phyloP scores from a whole-genome alignment of 2,329 filamentous ascomycete genomes.

The Ceratocystis smalleyi region DNA sequence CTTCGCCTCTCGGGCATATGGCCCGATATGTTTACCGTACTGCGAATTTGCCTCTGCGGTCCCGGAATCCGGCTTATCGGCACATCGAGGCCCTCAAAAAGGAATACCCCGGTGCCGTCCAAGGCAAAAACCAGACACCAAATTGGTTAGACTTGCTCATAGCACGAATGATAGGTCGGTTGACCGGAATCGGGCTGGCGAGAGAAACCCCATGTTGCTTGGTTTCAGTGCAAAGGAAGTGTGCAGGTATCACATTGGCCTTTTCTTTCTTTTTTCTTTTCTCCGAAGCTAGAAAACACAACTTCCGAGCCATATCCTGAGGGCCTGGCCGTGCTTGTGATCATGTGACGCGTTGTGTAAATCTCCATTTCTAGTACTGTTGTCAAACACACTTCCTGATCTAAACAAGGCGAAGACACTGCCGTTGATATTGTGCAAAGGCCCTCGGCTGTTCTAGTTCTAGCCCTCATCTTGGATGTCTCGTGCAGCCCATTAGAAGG shows the following conservation, averaged over 20 bases:
- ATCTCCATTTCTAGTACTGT: no score
- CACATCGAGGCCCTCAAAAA: not conserved
- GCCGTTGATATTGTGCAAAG: no score
- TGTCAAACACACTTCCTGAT: no score
- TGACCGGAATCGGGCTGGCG: not conserved
- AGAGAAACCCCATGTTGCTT: not conserved
- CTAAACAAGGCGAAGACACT: no score
- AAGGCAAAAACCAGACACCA: not conserved
- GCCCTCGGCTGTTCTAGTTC: no score
- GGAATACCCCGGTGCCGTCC: not conserved
- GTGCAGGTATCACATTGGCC: not conserved
- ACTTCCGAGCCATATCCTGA: no score
- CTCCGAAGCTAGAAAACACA: no score
- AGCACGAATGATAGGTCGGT: not conserved
- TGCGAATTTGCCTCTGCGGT: conserved; percentile 7
- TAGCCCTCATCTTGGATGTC: no score
- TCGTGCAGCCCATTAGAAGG: no score
- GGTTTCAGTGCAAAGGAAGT: not conserved
- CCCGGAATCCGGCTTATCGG: conserved; percentile 6
- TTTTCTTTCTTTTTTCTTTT: not conserved
- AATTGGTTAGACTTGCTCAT: not conserved
- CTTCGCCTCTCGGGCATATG: not conserved
- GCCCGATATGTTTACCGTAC: not conserved
- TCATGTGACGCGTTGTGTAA: no score
- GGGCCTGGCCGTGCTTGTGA: no score